Conservation (phyloP, 2,329 filamentous ascomycete species). For the Cladosporium colombiae region DNA sequence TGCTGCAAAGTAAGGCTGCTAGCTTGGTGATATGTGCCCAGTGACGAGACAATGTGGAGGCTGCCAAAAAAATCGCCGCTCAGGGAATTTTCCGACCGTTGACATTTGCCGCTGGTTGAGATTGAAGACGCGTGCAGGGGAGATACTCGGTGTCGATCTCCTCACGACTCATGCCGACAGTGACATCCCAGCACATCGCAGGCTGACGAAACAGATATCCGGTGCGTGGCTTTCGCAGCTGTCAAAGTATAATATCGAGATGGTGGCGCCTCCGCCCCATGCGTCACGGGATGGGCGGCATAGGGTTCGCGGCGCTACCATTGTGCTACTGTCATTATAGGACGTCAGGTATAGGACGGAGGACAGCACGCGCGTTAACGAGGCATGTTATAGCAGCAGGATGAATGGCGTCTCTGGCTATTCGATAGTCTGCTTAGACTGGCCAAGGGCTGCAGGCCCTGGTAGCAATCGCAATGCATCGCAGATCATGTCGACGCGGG, state of each 20-base stretch:
- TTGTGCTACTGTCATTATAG: not conserved
- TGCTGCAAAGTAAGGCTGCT: not conserved
- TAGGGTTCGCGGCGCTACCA: not conserved
- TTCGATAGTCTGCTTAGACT: not conserved
- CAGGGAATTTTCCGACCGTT: constrained; percentile 7
- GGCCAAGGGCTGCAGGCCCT: not conserved
- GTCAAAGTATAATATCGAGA: not conserved
- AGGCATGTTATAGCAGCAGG: not conserved
- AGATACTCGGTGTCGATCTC: not conserved
- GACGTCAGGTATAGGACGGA: not conserved
- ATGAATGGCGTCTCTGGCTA: not conserved
- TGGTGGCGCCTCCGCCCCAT: not conserved
- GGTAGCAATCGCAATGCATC: not conserved
- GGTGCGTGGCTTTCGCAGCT: not conserved
- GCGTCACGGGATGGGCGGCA: not conserved
- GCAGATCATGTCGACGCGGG: not conserved
- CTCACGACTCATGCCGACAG: not conserved
- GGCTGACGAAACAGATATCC: not conserved
- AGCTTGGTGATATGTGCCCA: not conserved
- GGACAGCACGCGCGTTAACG: not conserved
- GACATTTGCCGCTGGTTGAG: not conserved
- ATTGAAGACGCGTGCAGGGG: not conserved
- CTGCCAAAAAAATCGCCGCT: not conserved
- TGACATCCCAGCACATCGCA: not conserved
- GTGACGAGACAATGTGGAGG: constrained; percentile 7